Evolutionary conservation across 2,329 filamentous ascomycete species (phyloP).

Genomic region (Fusarium napiforme): DNA sequence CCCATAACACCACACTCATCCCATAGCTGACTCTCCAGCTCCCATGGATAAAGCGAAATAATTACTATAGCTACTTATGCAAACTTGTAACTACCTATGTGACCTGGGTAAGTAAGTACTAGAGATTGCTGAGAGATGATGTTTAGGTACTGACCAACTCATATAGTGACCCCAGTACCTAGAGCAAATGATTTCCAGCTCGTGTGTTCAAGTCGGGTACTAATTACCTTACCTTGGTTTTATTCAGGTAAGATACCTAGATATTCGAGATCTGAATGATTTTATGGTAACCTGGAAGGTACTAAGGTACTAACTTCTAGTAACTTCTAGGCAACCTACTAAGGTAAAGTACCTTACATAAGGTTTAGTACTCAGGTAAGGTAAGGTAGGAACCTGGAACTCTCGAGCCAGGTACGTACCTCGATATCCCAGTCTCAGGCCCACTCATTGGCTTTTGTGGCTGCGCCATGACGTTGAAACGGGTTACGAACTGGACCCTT

Average conservation of each 20-base stretch:
- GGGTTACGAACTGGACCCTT: conserved; percentile 30
- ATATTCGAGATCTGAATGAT: background rate
- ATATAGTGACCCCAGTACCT: background rate
- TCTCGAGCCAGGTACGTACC: background rate
- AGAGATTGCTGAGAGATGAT: background rate
- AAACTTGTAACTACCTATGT: background rate
- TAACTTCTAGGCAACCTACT: no score
- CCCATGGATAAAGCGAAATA: background rate
- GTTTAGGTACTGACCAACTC: background rate
- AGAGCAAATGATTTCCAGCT: background rate
- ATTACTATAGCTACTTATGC: no score
- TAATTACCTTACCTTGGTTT: background rate
- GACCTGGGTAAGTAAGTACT: background rate
- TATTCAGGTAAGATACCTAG: background rate
- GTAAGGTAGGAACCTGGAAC: background rate
- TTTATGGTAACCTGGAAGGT: no score
- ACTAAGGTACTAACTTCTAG: no score
- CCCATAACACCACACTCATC: background rate
- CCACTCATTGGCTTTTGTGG: conserved; percentile 4
- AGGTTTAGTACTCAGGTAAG: no score
- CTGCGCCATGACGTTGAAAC: conserved; percentile 37
- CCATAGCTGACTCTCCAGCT: background rate
- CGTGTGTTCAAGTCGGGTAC: background rate
- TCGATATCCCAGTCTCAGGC: background rate
- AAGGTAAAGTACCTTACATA: no score